phyloP scores from a whole-genome alignment of 176 grass and related monocot genomes.

The Saccharum spontaneum region DNA sequence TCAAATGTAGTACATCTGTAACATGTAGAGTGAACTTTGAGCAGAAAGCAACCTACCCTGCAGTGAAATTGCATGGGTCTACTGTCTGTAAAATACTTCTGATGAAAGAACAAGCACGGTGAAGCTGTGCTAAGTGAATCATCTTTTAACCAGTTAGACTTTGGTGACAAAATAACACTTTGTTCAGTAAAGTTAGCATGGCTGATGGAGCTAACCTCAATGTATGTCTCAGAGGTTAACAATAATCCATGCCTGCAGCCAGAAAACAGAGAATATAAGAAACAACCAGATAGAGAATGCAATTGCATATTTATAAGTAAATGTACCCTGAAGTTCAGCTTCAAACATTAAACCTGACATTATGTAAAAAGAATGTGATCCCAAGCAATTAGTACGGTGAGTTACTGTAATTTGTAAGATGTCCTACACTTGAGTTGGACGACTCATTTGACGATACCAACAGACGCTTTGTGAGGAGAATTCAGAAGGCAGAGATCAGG shows the following conservation, averaged over 20 bases:
- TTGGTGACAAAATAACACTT: slow-evolving; percentile 29
- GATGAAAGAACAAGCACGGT: slow-evolving; percentile 42
- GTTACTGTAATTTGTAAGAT: background rate
- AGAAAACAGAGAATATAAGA: slow-evolving; percentile 34
- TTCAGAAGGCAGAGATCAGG: no score
- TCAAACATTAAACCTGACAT: slow-evolving; percentile 3
- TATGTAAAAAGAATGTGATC: slow-evolving; percentile 1
- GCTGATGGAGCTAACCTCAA: slow-evolving; percentile 73
- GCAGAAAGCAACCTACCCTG: slow-evolving; percentile 62
- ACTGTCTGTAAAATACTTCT: slow-evolving; percentile 34
- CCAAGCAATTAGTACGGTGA: slow-evolving; percentile 1
- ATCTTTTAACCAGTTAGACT: slow-evolving; percentile 38
- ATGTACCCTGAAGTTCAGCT: background rate
- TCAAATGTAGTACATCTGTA: slow-evolving; percentile 21
- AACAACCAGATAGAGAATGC: background rate
- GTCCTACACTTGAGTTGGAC: no score
- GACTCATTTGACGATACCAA: no score
- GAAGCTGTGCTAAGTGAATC: slow-evolving; percentile 25
- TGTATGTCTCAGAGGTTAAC: slow-evolving; percentile 72
- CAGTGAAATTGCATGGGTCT: slow-evolving; percentile 47
- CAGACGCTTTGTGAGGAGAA: no score
- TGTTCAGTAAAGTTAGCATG: slow-evolving; percentile 37
- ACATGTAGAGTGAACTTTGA: slow-evolving; percentile 20
- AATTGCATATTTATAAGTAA: slow-evolving; percentile 9
- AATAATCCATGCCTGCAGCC: slow-evolving; percentile 48